phyloP scores from a whole-genome alignment of 2,329 filamentous ascomycete genomes.

The Botrytis porri region DNA sequence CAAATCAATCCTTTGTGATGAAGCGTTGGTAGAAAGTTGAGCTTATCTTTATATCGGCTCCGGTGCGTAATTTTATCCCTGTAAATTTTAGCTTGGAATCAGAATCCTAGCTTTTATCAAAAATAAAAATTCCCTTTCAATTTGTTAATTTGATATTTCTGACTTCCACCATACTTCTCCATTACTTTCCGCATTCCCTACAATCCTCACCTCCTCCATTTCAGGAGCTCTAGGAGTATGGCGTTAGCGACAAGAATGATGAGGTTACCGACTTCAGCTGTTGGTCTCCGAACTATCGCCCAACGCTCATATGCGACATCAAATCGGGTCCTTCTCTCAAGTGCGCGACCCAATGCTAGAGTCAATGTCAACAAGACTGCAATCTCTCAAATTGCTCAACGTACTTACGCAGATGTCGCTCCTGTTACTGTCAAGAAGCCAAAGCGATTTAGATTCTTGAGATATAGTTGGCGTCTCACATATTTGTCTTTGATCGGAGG shows the following conservation, averaged over 20 bases:
- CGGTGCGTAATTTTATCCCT: conserved; percentile 12
- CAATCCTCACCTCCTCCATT: neutral
- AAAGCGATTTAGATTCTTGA: conserved; percentile 65
- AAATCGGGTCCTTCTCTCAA: conserved; percentile 28
- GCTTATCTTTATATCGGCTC: conserved; percentile 15
- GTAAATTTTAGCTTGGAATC: conserved; percentile 1
- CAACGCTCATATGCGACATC: conserved; percentile 35
- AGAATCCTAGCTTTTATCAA: conserved; percentile 17
- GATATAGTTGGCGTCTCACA: conserved; percentile 79
- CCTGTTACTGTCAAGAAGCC: conserved; percentile 48
- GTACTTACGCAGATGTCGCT: conserved; percentile 43
- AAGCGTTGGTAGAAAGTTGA: neutral
- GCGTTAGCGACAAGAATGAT: conserved; percentile 37
- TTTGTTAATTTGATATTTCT: conserved; percentile 1
- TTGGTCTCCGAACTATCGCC: conserved; percentile 32
- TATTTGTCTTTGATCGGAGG: conserved; percentile 71
- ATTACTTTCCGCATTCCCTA: neutral
- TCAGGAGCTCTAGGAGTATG: conserved; percentile 31
- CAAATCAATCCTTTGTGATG: neutral
- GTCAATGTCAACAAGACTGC: conserved; percentile 30
- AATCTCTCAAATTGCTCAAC: conserved; percentile 43
- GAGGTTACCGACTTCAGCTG: conserved; percentile 35
- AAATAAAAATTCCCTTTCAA: conserved; percentile 19
- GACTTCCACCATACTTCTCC: neutral
- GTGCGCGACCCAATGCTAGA: conserved; percentile 31